Evolutionary conservation across 768 basidiomycete species (phyloP).

Genomic region (Glaciozyma antarctica): DNA sequence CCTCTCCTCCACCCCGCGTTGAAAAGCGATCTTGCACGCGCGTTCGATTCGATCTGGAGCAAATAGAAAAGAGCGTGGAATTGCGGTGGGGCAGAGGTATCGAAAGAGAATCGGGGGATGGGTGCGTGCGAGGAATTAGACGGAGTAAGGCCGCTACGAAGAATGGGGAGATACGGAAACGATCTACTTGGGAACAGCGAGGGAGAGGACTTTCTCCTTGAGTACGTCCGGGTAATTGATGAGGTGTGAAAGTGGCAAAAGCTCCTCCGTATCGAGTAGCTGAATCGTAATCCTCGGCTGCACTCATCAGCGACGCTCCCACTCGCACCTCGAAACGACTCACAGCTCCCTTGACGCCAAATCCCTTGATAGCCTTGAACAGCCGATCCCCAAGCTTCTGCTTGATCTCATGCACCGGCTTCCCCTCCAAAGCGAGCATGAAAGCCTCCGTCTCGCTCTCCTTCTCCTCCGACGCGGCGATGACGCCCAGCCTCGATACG

Average conservation of each 20-base stretch:
- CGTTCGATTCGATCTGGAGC: too few relatives aligned
- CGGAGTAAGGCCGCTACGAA: too few relatives aligned
- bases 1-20: too few relatives aligned
- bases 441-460: constrained; percentile 60
- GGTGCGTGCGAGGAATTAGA: too few relatives aligned
- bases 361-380: constrained; percentile 53
- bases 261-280: constrained; percentile 73
- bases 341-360: constrained; percentile 14
- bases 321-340: constrained; percentile 2
- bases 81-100: too few relatives aligned
- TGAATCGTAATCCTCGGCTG: constrained; percentile 77
- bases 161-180: too few relatives aligned
- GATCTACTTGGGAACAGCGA: neutral
- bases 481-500: constrained; percentile 41
- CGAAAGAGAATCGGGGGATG: too few relatives aligned
- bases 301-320: neutral
- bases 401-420: constrained; percentile 56
- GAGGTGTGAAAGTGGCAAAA: constrained; percentile 69
- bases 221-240: constrained; percentile 74
- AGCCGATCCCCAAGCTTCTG: constrained; percentile 72
- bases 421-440: constrained; percentile 49
- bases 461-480: neutral
- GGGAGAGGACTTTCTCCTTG: constrained; percentile 55
- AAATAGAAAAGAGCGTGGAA: too few relatives aligned
- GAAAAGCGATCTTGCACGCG: too few relatives aligned